phyloP scores from a whole-genome alignment of 805 yeast genomes.

The Candida endomychidarum region DNA sequence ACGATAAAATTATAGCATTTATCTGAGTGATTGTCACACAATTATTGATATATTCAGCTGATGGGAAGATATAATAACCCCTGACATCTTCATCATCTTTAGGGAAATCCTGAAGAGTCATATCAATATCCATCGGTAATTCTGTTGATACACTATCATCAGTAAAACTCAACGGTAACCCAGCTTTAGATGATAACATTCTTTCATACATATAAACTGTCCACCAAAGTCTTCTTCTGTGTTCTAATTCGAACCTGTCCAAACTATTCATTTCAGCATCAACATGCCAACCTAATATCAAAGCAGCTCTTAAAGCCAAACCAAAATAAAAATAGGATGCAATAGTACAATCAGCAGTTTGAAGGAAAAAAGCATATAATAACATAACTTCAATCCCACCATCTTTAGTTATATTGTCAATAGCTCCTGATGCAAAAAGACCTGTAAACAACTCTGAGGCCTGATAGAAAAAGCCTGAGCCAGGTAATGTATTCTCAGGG shows the following conservation, averaged over 20 bases:
- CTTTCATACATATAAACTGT: constrained; percentile 55
- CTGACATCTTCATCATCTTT: constrained; percentile 50
- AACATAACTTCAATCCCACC: constrained; percentile 78
- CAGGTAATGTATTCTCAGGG: constrained; percentile 56
- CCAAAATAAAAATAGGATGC: constrained; percentile 82
- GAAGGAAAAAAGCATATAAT: constrained; percentile 74
- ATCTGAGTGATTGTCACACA: constrained; percentile 79
- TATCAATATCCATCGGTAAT: constrained; percentile 69
- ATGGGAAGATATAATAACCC: constrained; percentile 71
- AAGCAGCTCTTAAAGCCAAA: constrained; percentile 67
- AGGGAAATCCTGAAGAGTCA: constrained; percentile 43
- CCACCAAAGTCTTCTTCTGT: constrained; percentile 50
- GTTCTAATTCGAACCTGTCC: constrained; percentile 54
- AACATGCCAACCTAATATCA: constrained; percentile 77
- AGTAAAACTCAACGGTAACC: constrained; percentile 73
- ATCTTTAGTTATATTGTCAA: constrained; percentile 73
- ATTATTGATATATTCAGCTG: constrained; percentile 72
- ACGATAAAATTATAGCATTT: constrained; percentile 69
- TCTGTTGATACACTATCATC: constrained; percentile 81
- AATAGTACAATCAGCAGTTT: constrained; percentile 81
- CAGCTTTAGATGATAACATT: constrained; percentile 81
- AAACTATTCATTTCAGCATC: constrained; percentile 69
- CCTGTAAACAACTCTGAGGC: constrained; percentile 81
- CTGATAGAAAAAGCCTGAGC: constrained; percentile 74
- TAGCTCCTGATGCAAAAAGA: constrained; percentile 74